A percentile compares a stretch with the other conserved stretches of the same genome.
Conservation (phyloP, 1,284 basidiomycete genomes). For the Ceratorhiza oryzae-sativae region DNA sequence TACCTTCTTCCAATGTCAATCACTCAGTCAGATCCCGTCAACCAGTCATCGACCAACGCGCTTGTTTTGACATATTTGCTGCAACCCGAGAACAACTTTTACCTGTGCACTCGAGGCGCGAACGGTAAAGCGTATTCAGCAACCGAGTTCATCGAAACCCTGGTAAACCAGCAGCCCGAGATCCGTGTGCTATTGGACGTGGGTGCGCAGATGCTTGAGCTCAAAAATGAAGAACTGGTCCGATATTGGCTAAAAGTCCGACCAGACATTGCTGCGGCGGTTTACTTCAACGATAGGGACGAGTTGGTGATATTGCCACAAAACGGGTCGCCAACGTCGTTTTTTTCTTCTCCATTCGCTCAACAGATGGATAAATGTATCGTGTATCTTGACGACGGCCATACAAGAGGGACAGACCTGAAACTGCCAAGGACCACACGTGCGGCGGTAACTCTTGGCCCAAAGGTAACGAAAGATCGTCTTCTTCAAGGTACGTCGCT, state of each 20-base stretch:
- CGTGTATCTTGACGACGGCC: slow-evolving; percentile 17
- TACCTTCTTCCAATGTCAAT: slow-evolving; percentile 60
- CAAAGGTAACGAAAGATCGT: slow-evolving; percentile 62
- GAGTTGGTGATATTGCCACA: slow-evolving; percentile 20
- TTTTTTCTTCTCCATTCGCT: slow-evolving; percentile 4
- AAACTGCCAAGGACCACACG: not conserved
- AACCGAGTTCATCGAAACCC: slow-evolving; percentile 50
- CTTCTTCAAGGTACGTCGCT: slow-evolving; percentile 58
- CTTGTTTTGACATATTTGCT: slow-evolving; percentile 57
- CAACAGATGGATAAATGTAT: slow-evolving; percentile 30
- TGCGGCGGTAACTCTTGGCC: slow-evolving; percentile 58
- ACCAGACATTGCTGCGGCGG: slow-evolving; percentile 50
- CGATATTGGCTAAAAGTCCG: slow-evolving; percentile 53
- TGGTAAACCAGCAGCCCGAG: slow-evolving; percentile 51
- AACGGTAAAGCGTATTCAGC: slow-evolving; percentile 40
- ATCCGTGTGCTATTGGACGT: slow-evolving; percentile 62
- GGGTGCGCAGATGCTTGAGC: slow-evolving; percentile 64
- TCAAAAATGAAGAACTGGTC: slow-evolving; percentile 56
- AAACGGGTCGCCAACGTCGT: not conserved
- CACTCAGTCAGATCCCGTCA: slow-evolving; percentile 54
- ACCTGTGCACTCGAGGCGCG: slow-evolving; percentile 47
- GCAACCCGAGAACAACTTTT: slow-evolving; percentile 55
- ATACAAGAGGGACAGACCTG: slow-evolving; percentile 22
- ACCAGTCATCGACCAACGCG: slow-evolving; percentile 59
- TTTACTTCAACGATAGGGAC: slow-evolving; percentile 53